Base-by-base conservation (phyloP, 73 alveolate species). In the Vitrella brassicaformis region DNA sequence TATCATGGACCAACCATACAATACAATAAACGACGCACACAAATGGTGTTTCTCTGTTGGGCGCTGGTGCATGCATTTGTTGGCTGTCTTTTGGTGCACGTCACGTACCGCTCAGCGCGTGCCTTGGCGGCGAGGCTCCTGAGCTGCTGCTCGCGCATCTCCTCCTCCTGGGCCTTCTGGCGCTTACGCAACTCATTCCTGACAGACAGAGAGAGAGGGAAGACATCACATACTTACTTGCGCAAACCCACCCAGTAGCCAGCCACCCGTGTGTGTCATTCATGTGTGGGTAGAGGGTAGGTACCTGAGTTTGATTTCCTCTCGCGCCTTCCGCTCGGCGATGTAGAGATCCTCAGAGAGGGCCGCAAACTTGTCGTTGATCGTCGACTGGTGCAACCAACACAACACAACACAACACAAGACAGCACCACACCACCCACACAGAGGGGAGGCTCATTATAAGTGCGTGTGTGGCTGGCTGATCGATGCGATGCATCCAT, bases 261-360 rank as follows among this genome's bases (percentile, higher is more conserved):
- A 26, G 28, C 0, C 31, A 10, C 71, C 28, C 31, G 0, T 7
- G 71, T 32, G n/a, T 32, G 27, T 9, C 8, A 9, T 76, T 76
- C 76, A 46, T 76, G 45, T 76, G 83, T 22, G 71, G 47, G 67
- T 87, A 81, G 73, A 93, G 70, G 76, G 84, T n/a, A n/a, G 90
- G 70, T 85, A 88, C 32, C 96, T 68, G 78, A 90, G 92, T 68
- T 90, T 94, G 71, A 90, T 85, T 78, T 92, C 98, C 70, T 88
- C 86, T 70, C 97, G 84, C 9, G 94, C 95, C 76, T 88, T 85
- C 82, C 90, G 86, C 87, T 93, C 98, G 0, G 97, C 94, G 0
- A 89, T 47, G 67, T 85, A 86, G 70, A 93, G 66, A 66, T 91
- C 79, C 66, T 93, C 97, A 31, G 93, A 83, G 72, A 93, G 87